These are phyloP conservation scores for Alternaria sp. DNA, from an alignment of 2,329 filamentous ascomycete genomes.

Conservation along the genomic window DNA sequence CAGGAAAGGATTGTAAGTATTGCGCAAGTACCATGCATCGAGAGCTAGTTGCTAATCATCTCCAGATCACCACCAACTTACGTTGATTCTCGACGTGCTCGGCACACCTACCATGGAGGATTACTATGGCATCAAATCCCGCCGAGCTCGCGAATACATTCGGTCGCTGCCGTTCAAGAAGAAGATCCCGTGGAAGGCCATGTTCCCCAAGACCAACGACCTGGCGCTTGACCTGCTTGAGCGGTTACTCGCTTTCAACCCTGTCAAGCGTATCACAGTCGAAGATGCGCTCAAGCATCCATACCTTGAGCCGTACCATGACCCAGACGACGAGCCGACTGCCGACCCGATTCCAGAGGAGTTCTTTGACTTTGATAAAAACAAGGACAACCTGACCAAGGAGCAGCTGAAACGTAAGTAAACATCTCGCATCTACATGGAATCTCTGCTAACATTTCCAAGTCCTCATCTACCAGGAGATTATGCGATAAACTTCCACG, in stretches of 20 bases:
- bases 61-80: slow-evolving; percentile 94
- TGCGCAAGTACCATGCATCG: neutral
- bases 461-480: slow-evolving; percentile 95
- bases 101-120: slow-evolving; percentile 99
- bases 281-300: slow-evolving; percentile 97
- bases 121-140: slow-evolving; percentile 99
- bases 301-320: slow-evolving; percentile 98
- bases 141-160: slow-evolving; percentile 96
- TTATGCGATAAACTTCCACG: slow-evolving; percentile 70
- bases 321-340: slow-evolving; percentile 97
- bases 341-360: slow-evolving; percentile 96
- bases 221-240: slow-evolving; percentile 92
- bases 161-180: slow-evolving; percentile 98
- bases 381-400: slow-evolving; percentile 98
- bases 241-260: slow-evolving; percentile 96
- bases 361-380: slow-evolving; percentile 99
- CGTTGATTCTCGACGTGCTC: slow-evolving; percentile 94
- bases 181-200: slow-evolving; percentile 96
- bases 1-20: slow-evolving; percentile 91
- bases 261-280: slow-evolving; percentile 96
- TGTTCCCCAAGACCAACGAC: slow-evolving; percentile 99
- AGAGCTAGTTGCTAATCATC: slow-evolving; percentile 13
- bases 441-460: slow-evolving; percentile 27
- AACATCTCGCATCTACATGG: too few relatives aligned
- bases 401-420: slow-evolving; percentile 88